Conservation (phyloP, 2,329 filamentous ascomycete genomes). For the Hypoxylon sp. region DNA sequence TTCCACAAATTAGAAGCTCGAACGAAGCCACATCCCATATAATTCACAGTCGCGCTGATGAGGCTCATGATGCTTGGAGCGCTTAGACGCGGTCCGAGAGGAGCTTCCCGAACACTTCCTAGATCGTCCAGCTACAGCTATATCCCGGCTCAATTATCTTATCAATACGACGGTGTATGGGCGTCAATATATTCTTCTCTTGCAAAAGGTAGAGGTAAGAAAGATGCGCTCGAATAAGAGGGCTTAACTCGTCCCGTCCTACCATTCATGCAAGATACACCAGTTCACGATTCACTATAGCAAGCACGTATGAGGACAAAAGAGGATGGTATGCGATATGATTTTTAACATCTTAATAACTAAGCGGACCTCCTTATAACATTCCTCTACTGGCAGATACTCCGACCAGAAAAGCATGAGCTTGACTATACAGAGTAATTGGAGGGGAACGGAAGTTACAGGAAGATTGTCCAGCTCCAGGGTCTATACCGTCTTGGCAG, state of each 20-base stretch:
- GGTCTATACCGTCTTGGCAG: slow-evolving; percentile 30
- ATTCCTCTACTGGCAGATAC: slow-evolving; percentile 2
- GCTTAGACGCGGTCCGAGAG: slow-evolving; percentile 12
- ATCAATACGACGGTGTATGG: neutral
- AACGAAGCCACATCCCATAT: neutral
- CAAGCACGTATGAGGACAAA: neutral
- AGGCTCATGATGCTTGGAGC: slow-evolving; percentile 17
- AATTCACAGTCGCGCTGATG: neutral
- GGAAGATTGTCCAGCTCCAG: slow-evolving; percentile 15
- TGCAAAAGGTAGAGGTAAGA: neutral
- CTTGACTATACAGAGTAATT: slow-evolving; percentile 13
- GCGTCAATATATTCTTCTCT: neutral
- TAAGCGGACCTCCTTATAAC: neutral
- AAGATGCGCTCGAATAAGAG: neutral
- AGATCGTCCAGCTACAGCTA: slow-evolving; percentile 13
- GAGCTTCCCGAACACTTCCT: slow-evolving; percentile 8
- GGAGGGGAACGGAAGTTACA: neutral
- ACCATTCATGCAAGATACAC: neutral
- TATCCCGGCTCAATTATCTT: slow-evolving; percentile 9
- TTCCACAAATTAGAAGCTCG: slow-evolving; percentile 19
- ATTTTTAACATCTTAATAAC: neutral
- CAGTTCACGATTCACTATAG: neutral
- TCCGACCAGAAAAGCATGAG: neutral
- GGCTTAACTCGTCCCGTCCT: neutral
- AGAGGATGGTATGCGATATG: slow-evolving; percentile 1